phyloP scores from a whole-genome alignment of 2,329 filamentous ascomycete species.

The Exophiala sideris region DNA sequence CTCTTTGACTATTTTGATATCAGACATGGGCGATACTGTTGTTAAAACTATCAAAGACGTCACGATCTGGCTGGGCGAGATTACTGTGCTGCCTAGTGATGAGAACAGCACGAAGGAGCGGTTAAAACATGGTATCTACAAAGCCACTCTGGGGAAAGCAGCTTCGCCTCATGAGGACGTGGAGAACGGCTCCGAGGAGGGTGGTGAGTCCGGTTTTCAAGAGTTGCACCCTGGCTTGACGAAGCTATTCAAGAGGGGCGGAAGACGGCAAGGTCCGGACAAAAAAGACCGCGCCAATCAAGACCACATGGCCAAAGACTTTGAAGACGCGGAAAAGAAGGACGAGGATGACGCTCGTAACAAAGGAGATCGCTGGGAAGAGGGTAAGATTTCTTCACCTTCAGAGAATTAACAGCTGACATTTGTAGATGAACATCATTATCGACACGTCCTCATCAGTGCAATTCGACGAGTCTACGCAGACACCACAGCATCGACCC shows the following conservation, averaged over 20 bases:
- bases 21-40: conserved; percentile 53
- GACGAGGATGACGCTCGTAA: conserved; percentile 41
- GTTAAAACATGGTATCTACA: conserved; percentile 29
- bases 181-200: conserved; percentile 9
- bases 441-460: conserved; percentile 38
- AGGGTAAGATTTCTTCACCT: conserved; percentile 34
- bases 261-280: conserved; percentile 7
- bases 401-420: neutral
- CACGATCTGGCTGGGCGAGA: conserved; percentile 54
- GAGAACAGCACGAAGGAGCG: conserved; percentile 35
- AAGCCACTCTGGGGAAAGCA: conserved; percentile 23
- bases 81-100: conserved; percentile 54
- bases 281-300: conserved; percentile 15
- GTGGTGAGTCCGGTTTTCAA: conserved; percentile 4
- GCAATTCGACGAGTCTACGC: conserved; percentile 40
- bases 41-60: conserved; percentile 53
- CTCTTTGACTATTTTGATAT: conserved; percentile 53
- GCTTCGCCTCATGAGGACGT: conserved; percentile 4
- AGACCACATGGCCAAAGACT: conserved; percentile 37
- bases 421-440: conserved; percentile 41
- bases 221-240: conserved; percentile 27
- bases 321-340: conserved; percentile 42
- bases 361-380: conserved; percentile 42
- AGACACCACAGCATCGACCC: conserved; percentile 33
- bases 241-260: conserved; percentile 16